Base-by-base conservation (phyloP, 176 grass and related monocot species). In the Oryza longistaminata region DNA sequence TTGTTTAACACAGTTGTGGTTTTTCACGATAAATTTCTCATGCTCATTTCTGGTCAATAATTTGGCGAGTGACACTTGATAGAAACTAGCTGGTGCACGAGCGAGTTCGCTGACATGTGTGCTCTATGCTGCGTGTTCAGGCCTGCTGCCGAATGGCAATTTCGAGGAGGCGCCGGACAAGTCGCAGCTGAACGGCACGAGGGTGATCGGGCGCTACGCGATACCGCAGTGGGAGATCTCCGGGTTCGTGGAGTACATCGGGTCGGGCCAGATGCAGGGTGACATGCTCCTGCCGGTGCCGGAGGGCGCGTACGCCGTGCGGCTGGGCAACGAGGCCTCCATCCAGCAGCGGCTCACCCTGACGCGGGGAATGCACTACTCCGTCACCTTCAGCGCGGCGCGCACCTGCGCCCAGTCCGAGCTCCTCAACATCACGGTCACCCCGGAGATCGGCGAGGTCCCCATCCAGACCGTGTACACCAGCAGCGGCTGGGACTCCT, bases 391-490 rank as follows among this genome's bases (percentile, higher is more conserved):
- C 89, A 84, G 86, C 86, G 89, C 87, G 7, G 86, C 80, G 33
- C 92, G 92, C 58, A 94, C 89, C 52, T 94, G 92, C 77, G 92
- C 92, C 1, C 89, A 91, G 86, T 50, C 84, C 55, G 92, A 89
- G 87, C 43, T 71, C 70, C 83, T 94, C 65, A 87, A 94, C 73
- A 64, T 94, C 1, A 89, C 86, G 2, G 83, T 84, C 13, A 83
- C 68, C 8, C 83, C 89, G 0, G 80, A 89, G 11, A 81, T 80
- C 29, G 89, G 78, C 80, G 35, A 81, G 15, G 66, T 94, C 39
- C 89, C 92, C 9, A 85, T 94, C 52, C 92, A 94, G 86, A 94
- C 89, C 3, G 61, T 86, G 1, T 94, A 91, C 84, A 82, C 40
- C 80, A 87, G 86, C 89, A 89, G 39, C 72, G 92, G 92, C 11